Base-by-base conservation (phyloP, 371 early-diverging fungal species). In the Rhizopus microsporus region DNA sequence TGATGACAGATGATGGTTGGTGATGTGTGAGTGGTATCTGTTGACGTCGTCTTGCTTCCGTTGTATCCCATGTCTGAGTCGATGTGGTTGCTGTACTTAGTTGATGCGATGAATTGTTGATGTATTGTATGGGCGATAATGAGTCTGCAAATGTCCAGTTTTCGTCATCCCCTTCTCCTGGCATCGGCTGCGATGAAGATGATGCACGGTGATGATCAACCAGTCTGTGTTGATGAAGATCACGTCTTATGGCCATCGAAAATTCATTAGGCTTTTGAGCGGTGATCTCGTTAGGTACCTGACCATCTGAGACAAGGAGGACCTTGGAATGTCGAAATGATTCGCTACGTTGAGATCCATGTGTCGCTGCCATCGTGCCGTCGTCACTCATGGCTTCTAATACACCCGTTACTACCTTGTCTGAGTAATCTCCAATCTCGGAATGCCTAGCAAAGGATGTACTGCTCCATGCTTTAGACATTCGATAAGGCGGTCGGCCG, bases 221-320 rank as follows among this genome's bases (percentile, higher is more conserved):
- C 13, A 37, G 57, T 3, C 38, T 59, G 29, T 56, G 67, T 15
- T 46, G 10, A 17, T 53, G 59, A 7, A 61, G 63, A 13, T 62
- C 59, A 33, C 58, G 58, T 12, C 62, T 51, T 10, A 61, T 17
- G 1, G 70, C 64, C 10, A 65, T 30, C 4, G 76, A 72, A 29
- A 72, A 68, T 39, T 77, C 73, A 40, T 77, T 77, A 16, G 78
- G 78, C 35, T 77, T 77, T 30, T 77, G 78, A 13, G 63, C 55
- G 5, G 63, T 32, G 3, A 72, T 60, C 42, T 77, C 75, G 49
- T 77, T 74, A 5, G 75, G 75, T 30, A 71, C 62, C 52, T 74
- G 75, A 2, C 68, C 69, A 39, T 48, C 32, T 9, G 32, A 32
- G n/a, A 57, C 56, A 29, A 69, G 17, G 29, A 67, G 39, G 35